Evolutionary conservation across 2,329 filamentous ascomycete genomes (phyloP), one percentile per base, ranked within the genome.

Genomic region (Remersonia thermophila): DNA sequence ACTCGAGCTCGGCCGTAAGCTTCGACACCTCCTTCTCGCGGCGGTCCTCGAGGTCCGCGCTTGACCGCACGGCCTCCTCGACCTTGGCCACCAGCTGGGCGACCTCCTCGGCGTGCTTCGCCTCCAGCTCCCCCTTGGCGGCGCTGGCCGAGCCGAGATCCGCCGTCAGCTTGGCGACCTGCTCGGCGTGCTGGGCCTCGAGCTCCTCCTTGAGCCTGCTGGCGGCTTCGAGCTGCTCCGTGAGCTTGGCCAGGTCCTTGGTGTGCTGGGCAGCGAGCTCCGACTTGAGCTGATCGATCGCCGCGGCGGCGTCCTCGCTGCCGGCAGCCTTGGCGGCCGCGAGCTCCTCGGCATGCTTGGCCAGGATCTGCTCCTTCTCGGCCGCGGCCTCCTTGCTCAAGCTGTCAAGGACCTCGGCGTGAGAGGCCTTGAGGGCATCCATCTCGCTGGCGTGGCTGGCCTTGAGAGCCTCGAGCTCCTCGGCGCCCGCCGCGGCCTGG

Each of bases 381-480:
- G 57, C 47, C 1, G 54, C 54, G 20, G 58, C 53, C 27, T 64
- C 59, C 38, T 57, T 55, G 48, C 61, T 61, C 25, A 72, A 55
- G 1, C 53, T 47, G 16, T 64, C 57, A 14, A 73, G 32, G 12
- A 58, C 49, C 33, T 59, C 56, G 12, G 54, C 55, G 42, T 74
- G 69, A 1, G 61, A 55, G 12, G 58, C 51, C 51, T 65, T 58
- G 15, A 70, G 57, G 1, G 50, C 47, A 12, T 57, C 50, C 16
- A 62, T 47, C 23, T 56, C 52, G 43, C 69, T 59, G 2, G 66
- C 65, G 45, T 77, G 72, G 45, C 54, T 68, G 12, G 62, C 60
- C 51, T 74, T 72, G 17, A 77, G 55, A 7, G 63, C 50, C 27
- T 76, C 65, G 2, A 77, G 54, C 47, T 74, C 68, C 18, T 57